phyloP scores from a whole-genome alignment of 2,329 filamentous ascomycete species.

The Amauroascus verrucosus region DNA sequence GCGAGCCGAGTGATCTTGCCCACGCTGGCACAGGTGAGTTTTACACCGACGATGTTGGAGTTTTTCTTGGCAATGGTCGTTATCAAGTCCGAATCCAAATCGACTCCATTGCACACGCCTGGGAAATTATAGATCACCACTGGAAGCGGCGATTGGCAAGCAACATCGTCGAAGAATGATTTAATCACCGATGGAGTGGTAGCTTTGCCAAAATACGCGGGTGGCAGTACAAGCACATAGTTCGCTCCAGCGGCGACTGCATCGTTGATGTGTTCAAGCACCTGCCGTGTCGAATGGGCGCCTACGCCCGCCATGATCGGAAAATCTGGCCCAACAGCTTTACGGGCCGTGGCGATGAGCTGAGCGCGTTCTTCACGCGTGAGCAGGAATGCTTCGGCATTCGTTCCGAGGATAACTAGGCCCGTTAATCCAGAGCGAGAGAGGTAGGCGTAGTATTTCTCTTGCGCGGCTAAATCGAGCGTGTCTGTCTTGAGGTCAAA shows the following conservation, averaged over 20 bases:
- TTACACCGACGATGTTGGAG: slow-evolving; percentile 52
- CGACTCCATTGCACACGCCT: slow-evolving; percentile 56
- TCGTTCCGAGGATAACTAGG: slow-evolving; percentile 46
- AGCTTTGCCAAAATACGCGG: slow-evolving; percentile 55
- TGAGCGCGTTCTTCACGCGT: slow-evolving; percentile 50
- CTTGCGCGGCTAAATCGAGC: slow-evolving; percentile 40
- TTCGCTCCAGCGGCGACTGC: slow-evolving; percentile 51
- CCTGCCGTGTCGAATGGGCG: slow-evolving; percentile 55
- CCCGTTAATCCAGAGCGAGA: slow-evolving; percentile 42
- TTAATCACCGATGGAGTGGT: slow-evolving; percentile 49
- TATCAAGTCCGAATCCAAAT: slow-evolving; percentile 56
- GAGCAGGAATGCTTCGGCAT: slow-evolving; percentile 47
- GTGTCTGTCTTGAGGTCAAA: slow-evolving; percentile 43
- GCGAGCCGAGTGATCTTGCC: slow-evolving; percentile 51
- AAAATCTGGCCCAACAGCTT: slow-evolving; percentile 43
- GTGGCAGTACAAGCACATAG: slow-evolving; percentile 52
- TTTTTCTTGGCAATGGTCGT: slow-evolving; percentile 41
- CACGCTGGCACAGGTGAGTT: slow-evolving; percentile 54
- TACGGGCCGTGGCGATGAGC: slow-evolving; percentile 48
- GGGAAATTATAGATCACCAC: slow-evolving; percentile 61
- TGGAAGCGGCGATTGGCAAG: slow-evolving; percentile 44
- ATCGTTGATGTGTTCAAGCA: slow-evolving; percentile 49
- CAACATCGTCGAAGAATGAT: slow-evolving; percentile 50
- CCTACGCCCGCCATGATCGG: slow-evolving; percentile 55
- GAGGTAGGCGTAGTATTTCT: slow-evolving; percentile 45